These are phyloP conservation scores for Stachybotrys chartarum DNA, from an alignment of 2,329 filamentous ascomycete genomes.

Conservation along the genomic window DNA sequence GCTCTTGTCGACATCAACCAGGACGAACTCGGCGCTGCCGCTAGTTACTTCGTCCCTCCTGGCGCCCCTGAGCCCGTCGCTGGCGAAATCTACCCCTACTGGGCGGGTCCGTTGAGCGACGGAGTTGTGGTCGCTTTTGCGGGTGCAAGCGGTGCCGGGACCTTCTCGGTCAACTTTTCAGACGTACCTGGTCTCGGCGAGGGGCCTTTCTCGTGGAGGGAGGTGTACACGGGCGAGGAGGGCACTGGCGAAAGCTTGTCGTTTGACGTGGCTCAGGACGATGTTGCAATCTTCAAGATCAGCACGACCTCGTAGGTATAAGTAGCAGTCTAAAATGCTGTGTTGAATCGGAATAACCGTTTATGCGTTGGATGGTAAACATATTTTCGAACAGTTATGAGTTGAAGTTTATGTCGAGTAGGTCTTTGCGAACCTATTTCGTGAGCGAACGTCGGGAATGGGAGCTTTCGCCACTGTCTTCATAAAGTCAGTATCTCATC, in stretches of 20 bases:
- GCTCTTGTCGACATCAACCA: constrained; percentile 19
- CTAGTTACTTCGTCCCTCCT: constrained; percentile 12
- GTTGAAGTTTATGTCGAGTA: too few relatives aligned
- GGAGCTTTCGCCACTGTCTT: too few relatives aligned
- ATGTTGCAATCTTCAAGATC: constrained; percentile 18
- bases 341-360: too few relatives aligned
- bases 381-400: too few relatives aligned
- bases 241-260: constrained; percentile 13
- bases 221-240: constrained; percentile 16
- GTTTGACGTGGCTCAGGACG: constrained; percentile 12
- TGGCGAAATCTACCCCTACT: constrained; percentile 35
- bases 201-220: constrained; percentile 31
- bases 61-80: constrained; percentile 25
- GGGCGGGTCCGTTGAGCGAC: constrained; percentile 26
- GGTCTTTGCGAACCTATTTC: too few relatives aligned
- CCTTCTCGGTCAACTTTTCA: constrained; percentile 37
- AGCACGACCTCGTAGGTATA: too few relatives aligned
- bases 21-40: constrained; percentile 14
- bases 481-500: too few relatives aligned
- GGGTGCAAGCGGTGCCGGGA: constrained; percentile 29
- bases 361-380: too few relatives aligned
- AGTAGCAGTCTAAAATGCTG: too few relatives aligned
- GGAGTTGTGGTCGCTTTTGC: constrained; percentile 28
- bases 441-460: too few relatives aligned
- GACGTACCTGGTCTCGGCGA: constrained; percentile 29